phyloP scores from a whole-genome alignment of 768 basidiomycete genomes.

The Guyanaporus albipodus region DNA sequence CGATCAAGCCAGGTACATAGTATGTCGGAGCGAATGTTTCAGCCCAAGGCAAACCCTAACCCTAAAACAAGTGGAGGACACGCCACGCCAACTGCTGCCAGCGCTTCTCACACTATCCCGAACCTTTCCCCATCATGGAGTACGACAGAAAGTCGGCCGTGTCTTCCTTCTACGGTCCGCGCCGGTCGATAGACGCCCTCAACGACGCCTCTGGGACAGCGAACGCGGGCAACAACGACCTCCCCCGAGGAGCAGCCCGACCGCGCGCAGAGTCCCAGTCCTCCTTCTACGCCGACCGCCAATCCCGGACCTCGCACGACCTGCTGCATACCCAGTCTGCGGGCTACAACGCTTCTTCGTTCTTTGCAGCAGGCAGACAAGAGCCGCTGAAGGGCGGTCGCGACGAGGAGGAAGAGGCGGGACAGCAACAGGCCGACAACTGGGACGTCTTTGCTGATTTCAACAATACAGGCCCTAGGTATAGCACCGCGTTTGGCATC shows the following conservation, averaged over 20 bases:
- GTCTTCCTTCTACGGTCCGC: conserved; percentile 71
- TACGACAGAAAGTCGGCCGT: conserved; percentile 74
- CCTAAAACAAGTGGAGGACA: conserved; percentile 4
- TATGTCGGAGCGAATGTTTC: too few relatives aligned
- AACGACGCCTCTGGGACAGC: conserved; percentile 41
- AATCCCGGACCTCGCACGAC: conserved; percentile 44
- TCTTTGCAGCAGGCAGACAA: conserved; percentile 61
- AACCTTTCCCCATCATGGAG: conserved; percentile 48
- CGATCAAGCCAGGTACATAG: too few relatives aligned
- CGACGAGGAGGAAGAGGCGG: conserved; percentile 59
- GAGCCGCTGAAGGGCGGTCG: conserved; percentile 77
- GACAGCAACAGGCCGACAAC: conserved; percentile 37
- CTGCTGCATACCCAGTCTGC: conserved; percentile 48
- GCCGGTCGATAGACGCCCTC: conserved; percentile 61
- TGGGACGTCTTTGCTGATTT: conserved; percentile 91
- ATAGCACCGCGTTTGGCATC: conserved; percentile 58
- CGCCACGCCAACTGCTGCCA: neutral
- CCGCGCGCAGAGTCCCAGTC: conserved; percentile 66
- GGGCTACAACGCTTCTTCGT: conserved; percentile 72
- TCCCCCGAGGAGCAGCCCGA: conserved; percentile 34
- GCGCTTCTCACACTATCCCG: conserved; percentile 11
- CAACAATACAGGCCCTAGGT: conserved; percentile 79
- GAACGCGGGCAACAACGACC: conserved; percentile 10
- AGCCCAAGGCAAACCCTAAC: conserved; percentile 24
- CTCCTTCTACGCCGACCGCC: conserved; percentile 53